Evolutionary conservation across 2,329 filamentous ascomycete genomes (phyloP).

Genomic region (Exophiala oligosperma): DNA sequence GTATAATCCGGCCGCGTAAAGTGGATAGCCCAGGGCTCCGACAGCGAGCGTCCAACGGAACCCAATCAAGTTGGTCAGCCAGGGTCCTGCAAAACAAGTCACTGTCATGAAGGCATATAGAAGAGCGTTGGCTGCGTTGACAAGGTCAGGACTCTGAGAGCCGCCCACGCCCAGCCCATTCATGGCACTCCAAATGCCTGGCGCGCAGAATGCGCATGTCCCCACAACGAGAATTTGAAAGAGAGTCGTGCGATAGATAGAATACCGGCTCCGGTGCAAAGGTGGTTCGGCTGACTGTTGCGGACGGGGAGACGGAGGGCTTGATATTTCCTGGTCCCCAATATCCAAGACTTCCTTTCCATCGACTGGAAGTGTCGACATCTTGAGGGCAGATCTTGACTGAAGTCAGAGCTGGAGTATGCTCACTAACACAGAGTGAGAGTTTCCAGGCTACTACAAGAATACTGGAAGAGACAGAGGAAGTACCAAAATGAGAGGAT

Average conservation of each 20-base stretch:
- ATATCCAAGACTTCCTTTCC: conserved; percentile 4
- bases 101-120: conserved; percentile 49
- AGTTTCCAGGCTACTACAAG: no score
- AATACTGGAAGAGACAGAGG: no score
- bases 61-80: conserved; percentile 42
- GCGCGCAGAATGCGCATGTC: conserved; percentile 47
- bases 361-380: not conserved
- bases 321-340: conserved; percentile 3
- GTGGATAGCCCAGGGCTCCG: conserved; percentile 46
- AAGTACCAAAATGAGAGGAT: no score
- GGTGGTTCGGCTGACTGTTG: not conserved
- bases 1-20: conserved; percentile 47
- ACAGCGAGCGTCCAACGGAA: conserved; percentile 43
- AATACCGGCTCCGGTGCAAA: not conserved
- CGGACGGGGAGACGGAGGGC: not conserved
- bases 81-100: conserved; percentile 44
- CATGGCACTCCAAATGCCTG: conserved; percentile 51
- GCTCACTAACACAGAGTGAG: no score
- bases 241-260: conserved; percentile 41
- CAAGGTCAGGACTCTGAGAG: conserved; percentile 41
- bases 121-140: conserved; percentile 49
- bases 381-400: no score
- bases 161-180: conserved; percentile 44
- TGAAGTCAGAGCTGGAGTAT: no score
- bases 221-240: conserved; percentile 51